These are phyloP conservation scores for Cubamyces lactineus DNA, from an alignment of 768 basidiomycete genomes.

Conservation along the genomic window DNA sequence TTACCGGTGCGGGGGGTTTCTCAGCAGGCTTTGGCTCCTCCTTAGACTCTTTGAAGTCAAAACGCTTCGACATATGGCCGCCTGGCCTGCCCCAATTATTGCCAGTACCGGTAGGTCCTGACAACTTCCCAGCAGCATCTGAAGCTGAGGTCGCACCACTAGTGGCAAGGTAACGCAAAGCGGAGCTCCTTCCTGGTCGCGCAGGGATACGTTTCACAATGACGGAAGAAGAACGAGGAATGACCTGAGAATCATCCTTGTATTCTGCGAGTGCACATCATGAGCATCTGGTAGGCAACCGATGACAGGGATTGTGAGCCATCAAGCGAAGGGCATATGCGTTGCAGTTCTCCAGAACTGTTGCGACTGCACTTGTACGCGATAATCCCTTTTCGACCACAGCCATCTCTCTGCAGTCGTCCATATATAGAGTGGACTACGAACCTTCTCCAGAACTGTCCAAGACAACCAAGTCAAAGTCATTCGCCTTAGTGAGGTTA, in stretches of 20 bases:
- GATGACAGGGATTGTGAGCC: not conserved
- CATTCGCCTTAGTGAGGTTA: slow-evolving; percentile 93
- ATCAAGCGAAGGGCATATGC: too few species aligned
- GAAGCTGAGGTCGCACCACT: slow-evolving; percentile 53
- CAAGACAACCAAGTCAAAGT: slow-evolving; percentile 91
- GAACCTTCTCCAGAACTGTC: slow-evolving; percentile 90
- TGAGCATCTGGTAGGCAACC: not conserved
- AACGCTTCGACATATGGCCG: slow-evolving; percentile 77
- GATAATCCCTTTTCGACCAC: not conserved
- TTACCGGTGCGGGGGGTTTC: slow-evolving; percentile 10
- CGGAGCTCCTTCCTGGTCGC: slow-evolving; percentile 82
- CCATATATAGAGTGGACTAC: slow-evolving; percentile 8
- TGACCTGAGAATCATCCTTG: slow-evolving; percentile 87
- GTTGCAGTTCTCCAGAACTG: too few species aligned
- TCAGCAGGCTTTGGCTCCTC: slow-evolving; percentile 14
- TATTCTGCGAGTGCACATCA: slow-evolving; percentile 58
- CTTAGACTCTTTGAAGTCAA: slow-evolving; percentile 74
- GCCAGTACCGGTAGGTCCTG: slow-evolving; percentile 38
- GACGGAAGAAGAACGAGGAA: slow-evolving; percentile 94
- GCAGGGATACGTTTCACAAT: slow-evolving; percentile 85
- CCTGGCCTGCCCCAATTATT: slow-evolving; percentile 68
- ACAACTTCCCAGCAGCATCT: slow-evolving; percentile 11
- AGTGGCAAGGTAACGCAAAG: slow-evolving; percentile 71
- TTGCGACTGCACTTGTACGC: not conserved
- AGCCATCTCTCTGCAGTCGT: not conserved